phyloP scores from a whole-genome alignment of 225 moss, liverwort and hornwort species.

The Physcomitrellopsis africana region DNA sequence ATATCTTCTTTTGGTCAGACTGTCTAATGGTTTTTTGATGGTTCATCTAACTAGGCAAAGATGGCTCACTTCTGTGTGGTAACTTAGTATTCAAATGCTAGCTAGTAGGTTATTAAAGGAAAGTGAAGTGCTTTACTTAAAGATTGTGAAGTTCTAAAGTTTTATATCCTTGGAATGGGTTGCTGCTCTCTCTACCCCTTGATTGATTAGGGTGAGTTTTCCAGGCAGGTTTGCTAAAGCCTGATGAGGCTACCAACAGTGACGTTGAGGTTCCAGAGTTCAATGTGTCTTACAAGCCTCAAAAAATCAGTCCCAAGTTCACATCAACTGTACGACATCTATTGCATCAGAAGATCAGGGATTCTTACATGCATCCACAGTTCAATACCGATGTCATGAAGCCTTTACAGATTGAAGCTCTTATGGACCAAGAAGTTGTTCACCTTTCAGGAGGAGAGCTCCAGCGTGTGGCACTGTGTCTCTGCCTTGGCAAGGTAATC shows the following conservation, averaged over 20 bases:
- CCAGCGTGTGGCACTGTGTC: conserved; percentile 89
- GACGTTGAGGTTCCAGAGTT: conserved; percentile 93
- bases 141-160: no score
- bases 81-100: no score
- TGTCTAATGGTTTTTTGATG: no score
- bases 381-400: conserved; percentile 98
- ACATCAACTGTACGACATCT: conserved; percentile 72
- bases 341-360: conserved; percentile 85
- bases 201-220: conserved; percentile 4
- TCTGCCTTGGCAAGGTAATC: conserved; percentile 96
- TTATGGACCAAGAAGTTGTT: conserved; percentile 92
- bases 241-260: conserved; percentile 60
- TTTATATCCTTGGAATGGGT: no score
- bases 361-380: conserved; percentile 97
- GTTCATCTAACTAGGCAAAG: not conserved
- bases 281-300: conserved; percentile 96
- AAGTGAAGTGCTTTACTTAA: no score
- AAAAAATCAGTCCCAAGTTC: conserved; percentile 96
- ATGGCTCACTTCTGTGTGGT: not conserved
- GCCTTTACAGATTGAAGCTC: conserved; percentile 83
- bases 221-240: conserved; percentile 93
- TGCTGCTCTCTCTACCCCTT: not conserved
- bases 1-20: no score
- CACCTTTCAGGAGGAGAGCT: conserved; percentile 96
- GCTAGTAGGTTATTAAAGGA: no score